phyloP scores from a whole-genome alignment of 1,284 basidiomycete genomes.

The Tremellales sp. region DNA sequence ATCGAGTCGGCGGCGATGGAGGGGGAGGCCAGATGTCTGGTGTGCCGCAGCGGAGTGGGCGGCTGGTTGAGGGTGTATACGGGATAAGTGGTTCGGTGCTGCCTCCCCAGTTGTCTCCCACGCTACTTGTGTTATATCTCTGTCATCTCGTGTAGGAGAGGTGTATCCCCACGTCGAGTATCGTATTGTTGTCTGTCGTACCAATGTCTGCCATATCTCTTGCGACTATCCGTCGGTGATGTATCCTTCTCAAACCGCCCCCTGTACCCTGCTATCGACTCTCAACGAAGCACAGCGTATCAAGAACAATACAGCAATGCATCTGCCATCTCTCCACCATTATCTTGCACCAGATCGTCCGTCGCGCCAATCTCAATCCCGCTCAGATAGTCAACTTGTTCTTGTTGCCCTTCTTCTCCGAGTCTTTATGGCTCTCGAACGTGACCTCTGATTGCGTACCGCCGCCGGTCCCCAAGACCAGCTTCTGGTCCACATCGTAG shows the following conservation, averaged over 20 bases:
- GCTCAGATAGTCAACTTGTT: conserved; percentile 71
- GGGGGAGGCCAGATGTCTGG: conserved; percentile 13
- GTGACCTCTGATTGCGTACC: conserved; percentile 89
- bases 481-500: conserved; percentile 66
- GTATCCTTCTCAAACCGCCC: too few species aligned
- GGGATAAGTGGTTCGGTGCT: too few species aligned
- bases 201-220: too few species aligned
- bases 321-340: neutral
- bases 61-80: conserved; percentile 22
- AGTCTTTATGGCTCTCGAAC: conserved; percentile 90
- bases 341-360: neutral
- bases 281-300: too few species aligned
- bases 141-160: too few species aligned
- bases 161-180: too few species aligned
- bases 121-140: too few species aligned
- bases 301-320: too few species aligned
- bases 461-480: conserved; percentile 56
- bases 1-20: neutral
- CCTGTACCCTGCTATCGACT: too few species aligned
- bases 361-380: neutral
- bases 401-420: conserved; percentile 86
- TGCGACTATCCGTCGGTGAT: too few species aligned
- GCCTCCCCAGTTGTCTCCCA: too few species aligned
- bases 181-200: too few species aligned
- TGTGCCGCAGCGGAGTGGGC: conserved; percentile 17